Evolutionary conservation across 1,284 basidiomycete species (phyloP).

Genomic region (Leccinum holopus): DNA sequence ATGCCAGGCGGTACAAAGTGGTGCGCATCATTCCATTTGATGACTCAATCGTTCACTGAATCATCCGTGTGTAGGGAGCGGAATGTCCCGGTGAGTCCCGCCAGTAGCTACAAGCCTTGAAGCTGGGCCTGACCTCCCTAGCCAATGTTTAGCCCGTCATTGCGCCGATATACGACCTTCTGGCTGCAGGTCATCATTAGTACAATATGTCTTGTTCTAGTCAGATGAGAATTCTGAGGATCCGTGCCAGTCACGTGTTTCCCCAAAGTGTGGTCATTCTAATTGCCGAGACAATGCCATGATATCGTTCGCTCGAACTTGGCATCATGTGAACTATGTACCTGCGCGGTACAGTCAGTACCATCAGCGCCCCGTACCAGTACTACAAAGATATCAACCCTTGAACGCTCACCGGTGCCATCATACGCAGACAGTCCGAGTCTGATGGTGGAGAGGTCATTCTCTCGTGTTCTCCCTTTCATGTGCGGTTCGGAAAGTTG

Average conservation of each 20-base stretch:
- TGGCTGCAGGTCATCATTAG: conserved; percentile 35
- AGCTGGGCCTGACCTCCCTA: neutral
- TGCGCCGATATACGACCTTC: conserved; percentile 34
- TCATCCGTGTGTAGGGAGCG: conserved; percentile 55
- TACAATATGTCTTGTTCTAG: neutral
- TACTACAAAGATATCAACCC: conserved; percentile 93
- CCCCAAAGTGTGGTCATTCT: conserved; percentile 14
- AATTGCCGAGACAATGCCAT: neutral
- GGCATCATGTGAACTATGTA: conserved; percentile 38
- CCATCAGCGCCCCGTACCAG: conserved; percentile 77
- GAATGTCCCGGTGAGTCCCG: conserved; percentile 61
- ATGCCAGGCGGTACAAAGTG: conserved; percentile 89
- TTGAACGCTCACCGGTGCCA: conserved; percentile 91
- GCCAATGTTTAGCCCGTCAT: conserved; percentile 18
- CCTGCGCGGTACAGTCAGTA: conserved; percentile 76
- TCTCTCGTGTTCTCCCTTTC: conserved; percentile 93
- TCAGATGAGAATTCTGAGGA: neutral
- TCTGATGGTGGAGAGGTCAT: conserved; percentile 63
- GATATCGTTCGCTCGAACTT: neutral
- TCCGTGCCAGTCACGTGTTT: conserved; percentile 19
- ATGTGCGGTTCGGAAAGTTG: conserved; percentile 98
- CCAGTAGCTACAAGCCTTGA: neutral
- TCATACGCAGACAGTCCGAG: conserved; percentile 72
- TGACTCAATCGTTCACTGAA: conserved; percentile 18
- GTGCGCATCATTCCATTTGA: conserved; percentile 43